Evolutionary conservation across 306 rosid genomes (phyloP).

Genomic region (Ormosia semicastrata): DNA sequence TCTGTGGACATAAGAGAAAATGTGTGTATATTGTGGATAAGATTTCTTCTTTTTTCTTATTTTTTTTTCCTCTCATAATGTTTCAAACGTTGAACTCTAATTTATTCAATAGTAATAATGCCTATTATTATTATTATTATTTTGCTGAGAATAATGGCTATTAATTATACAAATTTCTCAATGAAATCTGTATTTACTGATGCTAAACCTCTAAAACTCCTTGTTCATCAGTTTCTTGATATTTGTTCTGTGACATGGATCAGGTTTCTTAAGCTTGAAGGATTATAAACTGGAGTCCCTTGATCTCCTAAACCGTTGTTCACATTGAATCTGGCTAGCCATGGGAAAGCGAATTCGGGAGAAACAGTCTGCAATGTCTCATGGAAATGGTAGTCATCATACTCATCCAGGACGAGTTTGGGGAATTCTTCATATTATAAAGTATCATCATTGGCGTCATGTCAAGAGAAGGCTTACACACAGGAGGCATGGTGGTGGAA

Average conservation of each 20-base stretch:
- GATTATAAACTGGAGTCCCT: slow-evolving; percentile 4
- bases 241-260: slow-evolving; percentile 8
- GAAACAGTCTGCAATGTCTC: slow-evolving; percentile 9
- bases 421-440: slow-evolving; percentile 59
- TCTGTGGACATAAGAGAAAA: not conserved
- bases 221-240: slow-evolving; percentile 15
- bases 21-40: not conserved
- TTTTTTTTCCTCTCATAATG: not conserved
- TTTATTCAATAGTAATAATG: not conserved
- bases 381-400: slow-evolving; percentile 12
- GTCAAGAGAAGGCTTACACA: slow-evolving; percentile 50
- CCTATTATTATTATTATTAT: too few species aligned
- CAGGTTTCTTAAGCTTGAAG: slow-evolving; percentile 28
- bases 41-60: not conserved
- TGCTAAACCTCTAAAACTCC: not conserved
- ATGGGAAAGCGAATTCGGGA: slow-evolving; percentile 46
- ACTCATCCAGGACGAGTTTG: slow-evolving; percentile 49
- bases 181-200: not conserved
- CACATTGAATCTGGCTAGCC: slow-evolving; percentile 5
- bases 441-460: slow-evolving; percentile 65
- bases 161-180: not conserved
- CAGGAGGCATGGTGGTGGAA: slow-evolving; percentile 23
- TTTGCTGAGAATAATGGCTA: not conserved
- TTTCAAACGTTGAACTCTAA: not conserved
- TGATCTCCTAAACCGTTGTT: not conserved